Evolutionary conservation across 1,284 basidiomycete species (phyloP).

Genomic region (Volvariella surrecta): DNA sequence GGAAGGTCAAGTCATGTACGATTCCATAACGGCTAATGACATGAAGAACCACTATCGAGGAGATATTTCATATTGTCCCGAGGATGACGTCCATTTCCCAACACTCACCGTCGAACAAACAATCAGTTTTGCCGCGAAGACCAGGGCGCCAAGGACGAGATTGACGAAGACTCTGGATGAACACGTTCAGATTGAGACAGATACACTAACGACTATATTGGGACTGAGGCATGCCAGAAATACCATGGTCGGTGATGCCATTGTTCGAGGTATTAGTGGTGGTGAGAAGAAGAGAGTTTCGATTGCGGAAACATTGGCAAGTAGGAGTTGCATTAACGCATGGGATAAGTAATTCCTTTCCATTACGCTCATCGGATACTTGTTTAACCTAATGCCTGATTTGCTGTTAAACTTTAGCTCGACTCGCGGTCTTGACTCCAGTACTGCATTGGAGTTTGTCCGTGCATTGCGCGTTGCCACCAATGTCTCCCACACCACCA

Average conservation of each 20-base stretch:
- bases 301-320: constrained; percentile 62
- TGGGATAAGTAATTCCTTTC: constrained; percentile 59
- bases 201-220: constrained; percentile 58
- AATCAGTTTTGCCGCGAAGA: constrained; percentile 46
- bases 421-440: constrained; percentile 57
- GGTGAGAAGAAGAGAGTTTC: constrained; percentile 80
- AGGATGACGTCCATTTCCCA: constrained; percentile 66
- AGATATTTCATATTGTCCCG: constrained; percentile 52
- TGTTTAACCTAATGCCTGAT: constrained; percentile 2
- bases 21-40: constrained; percentile 43
- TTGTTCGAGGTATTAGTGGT: constrained; percentile 68
- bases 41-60: constrained; percentile 45
- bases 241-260: constrained; percentile 63
- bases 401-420: too few relatives aligned
- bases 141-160: constrained; percentile 42
- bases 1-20: constrained; percentile 53
- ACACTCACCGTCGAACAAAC: constrained; percentile 62
- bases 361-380: neutral
- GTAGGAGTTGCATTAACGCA: constrained; percentile 45
- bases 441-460: constrained; percentile 60
- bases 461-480: constrained; percentile 55
- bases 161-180: constrained; percentile 32
- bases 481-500: constrained; percentile 42
- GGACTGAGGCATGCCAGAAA: constrained; percentile 53
- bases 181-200: constrained; percentile 32